Conservation (phyloP, 1,139 yeast genomes). For the Protomyces gravidus region DNA sequence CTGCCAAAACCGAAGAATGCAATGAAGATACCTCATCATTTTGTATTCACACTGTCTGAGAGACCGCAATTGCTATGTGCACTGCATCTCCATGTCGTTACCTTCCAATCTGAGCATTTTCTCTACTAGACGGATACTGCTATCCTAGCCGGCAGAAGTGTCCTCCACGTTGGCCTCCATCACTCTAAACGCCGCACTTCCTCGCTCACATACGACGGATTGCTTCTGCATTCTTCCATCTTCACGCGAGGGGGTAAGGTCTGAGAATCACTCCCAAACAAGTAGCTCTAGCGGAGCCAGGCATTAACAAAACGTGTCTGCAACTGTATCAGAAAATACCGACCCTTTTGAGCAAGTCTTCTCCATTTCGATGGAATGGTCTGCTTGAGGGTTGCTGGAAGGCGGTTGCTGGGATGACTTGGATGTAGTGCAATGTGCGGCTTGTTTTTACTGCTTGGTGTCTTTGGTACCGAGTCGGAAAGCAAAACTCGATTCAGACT, state of each 20-base stretch:
- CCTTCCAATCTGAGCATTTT: constrained; percentile 19
- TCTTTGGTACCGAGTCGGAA: background rate
- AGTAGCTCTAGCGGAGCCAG: constrained; percentile 29
- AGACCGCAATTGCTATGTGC: background rate
- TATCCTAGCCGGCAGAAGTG: too few species aligned
- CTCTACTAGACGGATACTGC: background rate
- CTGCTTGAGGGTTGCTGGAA: constrained; percentile 8
- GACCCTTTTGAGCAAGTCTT: background rate
- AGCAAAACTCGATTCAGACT: constrained; percentile 30
- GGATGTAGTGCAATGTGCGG: constrained; percentile 30
- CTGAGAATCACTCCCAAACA: constrained; percentile 28
- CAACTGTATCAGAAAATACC: constrained; percentile 28
- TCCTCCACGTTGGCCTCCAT: constrained; percentile 17
- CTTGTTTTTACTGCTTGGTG: constrained; percentile 28
- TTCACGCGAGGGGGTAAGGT: constrained; percentile 26
- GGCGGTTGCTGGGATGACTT: constrained; percentile 29
- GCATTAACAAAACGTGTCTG: constrained; percentile 26
- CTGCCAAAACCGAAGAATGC: background rate
- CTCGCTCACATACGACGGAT: constrained; percentile 22
- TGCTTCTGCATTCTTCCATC: background rate
- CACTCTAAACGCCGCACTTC: constrained; percentile 30
- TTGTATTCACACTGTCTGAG: constrained; percentile 27
- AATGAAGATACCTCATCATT: background rate
- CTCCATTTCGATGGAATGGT: background rate
- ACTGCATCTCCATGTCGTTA: constrained; percentile 11